Conservation (phyloP, 2,329 filamentous ascomycete genomes). For the Fusarium sp. region DNA sequence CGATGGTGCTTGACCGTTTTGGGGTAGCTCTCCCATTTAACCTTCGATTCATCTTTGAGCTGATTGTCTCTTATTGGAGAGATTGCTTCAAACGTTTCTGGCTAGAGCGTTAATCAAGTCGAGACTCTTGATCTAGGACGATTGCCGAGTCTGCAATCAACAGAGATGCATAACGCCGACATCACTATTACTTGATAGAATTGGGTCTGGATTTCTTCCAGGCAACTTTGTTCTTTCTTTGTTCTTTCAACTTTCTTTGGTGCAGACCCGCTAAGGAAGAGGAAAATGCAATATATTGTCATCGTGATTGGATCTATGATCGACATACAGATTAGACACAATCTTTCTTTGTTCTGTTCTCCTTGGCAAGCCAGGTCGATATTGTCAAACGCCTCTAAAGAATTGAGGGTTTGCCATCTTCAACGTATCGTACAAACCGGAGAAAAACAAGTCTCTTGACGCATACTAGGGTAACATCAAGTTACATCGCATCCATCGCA, state of each 20-base stretch:
- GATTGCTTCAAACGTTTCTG: slow-evolving; percentile 10
- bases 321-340: not conserved
- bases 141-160: slow-evolving; percentile 6
- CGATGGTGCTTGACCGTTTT: slow-evolving; percentile 15
- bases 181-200: not conserved
- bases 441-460: not conserved
- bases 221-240: not conserved
- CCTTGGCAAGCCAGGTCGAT: not conserved
- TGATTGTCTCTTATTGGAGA: slow-evolving; percentile 12
- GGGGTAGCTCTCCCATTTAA: slow-evolving; percentile 16
- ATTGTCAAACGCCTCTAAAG: slow-evolving; percentile 15
- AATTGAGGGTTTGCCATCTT: slow-evolving; percentile 1
- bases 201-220: not conserved
- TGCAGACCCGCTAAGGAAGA: not conserved
- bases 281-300: not conserved
- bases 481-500: not conserved
- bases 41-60: slow-evolving; percentile 12
- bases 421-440: not conserved
- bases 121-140: slow-evolving; percentile 1
- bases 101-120: slow-evolving; percentile 6
- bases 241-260: not conserved
- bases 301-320: slow-evolving; percentile 2
- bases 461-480: not conserved
- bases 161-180: slow-evolving; percentile 1
- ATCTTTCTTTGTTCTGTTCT: slow-evolving; percentile 21